These are phyloP conservation scores for Penicillium crystallinum DNA, from an alignment of 495 filamentous ascomycete species.

Conservation along the genomic window DNA sequence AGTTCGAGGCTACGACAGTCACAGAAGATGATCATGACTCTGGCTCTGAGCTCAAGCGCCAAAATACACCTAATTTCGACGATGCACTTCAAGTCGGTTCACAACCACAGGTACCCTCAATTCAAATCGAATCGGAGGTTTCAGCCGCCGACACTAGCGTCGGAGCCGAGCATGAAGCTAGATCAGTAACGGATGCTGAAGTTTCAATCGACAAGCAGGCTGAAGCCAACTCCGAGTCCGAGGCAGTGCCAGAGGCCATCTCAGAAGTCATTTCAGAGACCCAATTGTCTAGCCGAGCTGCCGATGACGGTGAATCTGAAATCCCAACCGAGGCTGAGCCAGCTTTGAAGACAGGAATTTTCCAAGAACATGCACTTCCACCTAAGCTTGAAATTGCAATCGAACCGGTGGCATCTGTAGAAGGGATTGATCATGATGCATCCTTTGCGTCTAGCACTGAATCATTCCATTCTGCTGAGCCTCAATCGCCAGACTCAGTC, in stretches of 20 bases:
- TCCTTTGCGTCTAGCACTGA: slow-evolving; percentile 54
- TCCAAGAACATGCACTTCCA: neutral
- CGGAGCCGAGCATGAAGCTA: neutral
- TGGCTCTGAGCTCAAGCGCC: slow-evolving; percentile 46
- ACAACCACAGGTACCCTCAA: neutral
- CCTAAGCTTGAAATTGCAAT: neutral
- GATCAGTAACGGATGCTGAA: neutral
- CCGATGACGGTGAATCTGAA: neutral
- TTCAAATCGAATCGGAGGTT: slow-evolving; percentile 19
- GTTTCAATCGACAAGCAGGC: neutral
- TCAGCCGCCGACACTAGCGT: slow-evolving; percentile 45
- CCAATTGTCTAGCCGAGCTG: neutral
- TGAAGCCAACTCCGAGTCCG: neutral
- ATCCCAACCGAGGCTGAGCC: neutral
- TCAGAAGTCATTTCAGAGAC: neutral
- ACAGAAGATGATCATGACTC: slow-evolving; percentile 24
- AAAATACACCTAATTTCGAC: slow-evolving; percentile 17
- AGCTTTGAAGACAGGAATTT: neutral
- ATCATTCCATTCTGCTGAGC: slow-evolving; percentile 56
- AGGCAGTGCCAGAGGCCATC: neutral
- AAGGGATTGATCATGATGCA: slow-evolving; percentile 26
- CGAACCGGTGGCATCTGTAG: slow-evolving; percentile 9
- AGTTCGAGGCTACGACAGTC: slow-evolving; percentile 37
- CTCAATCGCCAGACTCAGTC: slow-evolving; percentile 14
- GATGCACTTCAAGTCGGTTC: neutral